Conservation (phyloP, 1,284 basidiomycete species). For the Paramarasmius palmivorus region DNA sequence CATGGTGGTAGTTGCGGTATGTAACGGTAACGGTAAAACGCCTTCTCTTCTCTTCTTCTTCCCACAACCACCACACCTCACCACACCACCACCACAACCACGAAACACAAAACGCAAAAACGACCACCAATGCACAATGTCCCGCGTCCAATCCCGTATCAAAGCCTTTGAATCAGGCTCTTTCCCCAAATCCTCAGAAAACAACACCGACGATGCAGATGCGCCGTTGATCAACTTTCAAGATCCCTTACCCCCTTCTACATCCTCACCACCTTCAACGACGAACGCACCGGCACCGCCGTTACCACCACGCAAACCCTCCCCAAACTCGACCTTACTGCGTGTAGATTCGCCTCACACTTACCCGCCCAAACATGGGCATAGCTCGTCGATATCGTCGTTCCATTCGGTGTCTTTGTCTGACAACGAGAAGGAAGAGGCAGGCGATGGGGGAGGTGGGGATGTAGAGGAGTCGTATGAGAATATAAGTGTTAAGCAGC, state of each 20-base stretch:
- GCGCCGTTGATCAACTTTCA: constrained; percentile 1
- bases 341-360: constrained; percentile 40
- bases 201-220: neutral
- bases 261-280: no score
- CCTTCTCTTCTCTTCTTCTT: no score
- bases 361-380: constrained; percentile 59
- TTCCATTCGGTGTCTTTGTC: constrained; percentile 82
- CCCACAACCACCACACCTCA: no score
- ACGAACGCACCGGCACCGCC: no score
- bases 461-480: constrained; percentile 72
- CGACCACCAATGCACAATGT: no score
- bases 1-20: no score
- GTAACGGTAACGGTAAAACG: no score
- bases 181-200: neutral
- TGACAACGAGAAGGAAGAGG: constrained; percentile 59
- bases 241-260: no score
- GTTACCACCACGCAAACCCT: constrained; percentile 66
- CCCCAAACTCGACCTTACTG: constrained; percentile 50
- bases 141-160: neutral
- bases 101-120: no score
- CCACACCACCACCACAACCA: no score
- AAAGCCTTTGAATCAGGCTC: neutral
- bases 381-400: constrained; percentile 73
- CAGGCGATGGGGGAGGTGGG: no score
- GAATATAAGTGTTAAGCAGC: constrained; percentile 42